Percentiles rank a stretch among this genome's conserved stretches.
phyloP scores from a whole-genome alignment of 73 alveolate genomes.

The Effrenium voratum region DNA sequence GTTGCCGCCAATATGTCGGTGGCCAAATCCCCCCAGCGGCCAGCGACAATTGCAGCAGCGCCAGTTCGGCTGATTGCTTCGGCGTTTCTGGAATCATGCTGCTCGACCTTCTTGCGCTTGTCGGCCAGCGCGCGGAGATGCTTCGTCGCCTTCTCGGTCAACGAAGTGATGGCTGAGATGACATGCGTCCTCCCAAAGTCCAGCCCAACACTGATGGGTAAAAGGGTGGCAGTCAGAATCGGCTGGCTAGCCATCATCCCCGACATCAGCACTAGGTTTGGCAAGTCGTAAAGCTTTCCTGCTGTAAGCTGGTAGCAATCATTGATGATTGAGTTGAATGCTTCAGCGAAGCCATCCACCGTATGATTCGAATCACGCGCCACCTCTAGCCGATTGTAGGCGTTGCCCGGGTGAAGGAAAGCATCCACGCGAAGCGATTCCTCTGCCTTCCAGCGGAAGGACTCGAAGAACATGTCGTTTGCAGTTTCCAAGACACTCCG shows the following conservation, averaged over 20 bases:
- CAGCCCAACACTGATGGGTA: conserved; percentile 58
- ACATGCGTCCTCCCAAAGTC: conserved; percentile 58
- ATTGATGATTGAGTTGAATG: conserved; percentile 22
- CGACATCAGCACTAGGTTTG: conserved; percentile 64
- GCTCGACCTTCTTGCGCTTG: conserved; percentile 59
- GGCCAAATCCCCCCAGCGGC: conserved; percentile 49
- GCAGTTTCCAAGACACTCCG: conserved; percentile 84
- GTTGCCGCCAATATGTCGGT: conserved; percentile 28
- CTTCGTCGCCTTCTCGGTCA: conserved; percentile 13
- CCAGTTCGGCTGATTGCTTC: conserved; percentile 76
- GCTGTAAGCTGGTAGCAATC: conserved; percentile 22
- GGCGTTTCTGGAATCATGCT: conserved; percentile 63
- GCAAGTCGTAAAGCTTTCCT: conserved; percentile 39
- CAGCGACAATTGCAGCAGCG: conserved; percentile 47
- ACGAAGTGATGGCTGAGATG: not conserved
- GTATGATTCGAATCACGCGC: conserved; percentile 68
- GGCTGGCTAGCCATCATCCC: conserved; percentile 77
- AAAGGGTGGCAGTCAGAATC: conserved; percentile 10
- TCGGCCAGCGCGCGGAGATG: not conserved
- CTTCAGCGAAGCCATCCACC: conserved; percentile 74
- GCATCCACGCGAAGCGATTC: conserved; percentile 46
- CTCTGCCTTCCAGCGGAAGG: conserved; percentile 23
- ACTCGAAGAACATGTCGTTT: not conserved
- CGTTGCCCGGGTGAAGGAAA: conserved; percentile 9
- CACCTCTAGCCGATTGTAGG: conserved; percentile 72